Evolutionary conservation across 768 basidiomycete species (phyloP).

Genomic region (Mycena amicta): DNA sequence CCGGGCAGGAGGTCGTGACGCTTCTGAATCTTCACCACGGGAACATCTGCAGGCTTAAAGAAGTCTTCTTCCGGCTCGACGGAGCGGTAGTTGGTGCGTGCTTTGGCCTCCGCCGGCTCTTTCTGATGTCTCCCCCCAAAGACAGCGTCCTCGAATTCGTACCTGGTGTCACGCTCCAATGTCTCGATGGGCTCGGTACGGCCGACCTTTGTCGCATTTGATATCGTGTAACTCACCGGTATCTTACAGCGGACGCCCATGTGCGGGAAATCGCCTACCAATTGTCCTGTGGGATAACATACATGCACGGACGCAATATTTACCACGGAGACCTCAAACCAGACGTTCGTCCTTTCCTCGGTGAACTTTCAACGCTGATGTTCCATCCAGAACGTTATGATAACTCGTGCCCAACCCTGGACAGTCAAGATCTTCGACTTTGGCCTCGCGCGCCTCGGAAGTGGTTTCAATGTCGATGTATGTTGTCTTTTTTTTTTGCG

Average conservation of each 20-base stretch:
- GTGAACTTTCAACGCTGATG: not conserved
- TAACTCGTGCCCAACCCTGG: conserved; percentile 43
- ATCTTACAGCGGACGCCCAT: conserved; percentile 38
- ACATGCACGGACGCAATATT: conserved; percentile 39
- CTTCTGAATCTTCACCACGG: conserved; percentile 55
- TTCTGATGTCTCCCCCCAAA: not conserved
- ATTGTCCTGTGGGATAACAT: conserved; percentile 56
- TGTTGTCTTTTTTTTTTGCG: too few relatives aligned
- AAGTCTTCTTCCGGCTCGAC: conserved; percentile 54
- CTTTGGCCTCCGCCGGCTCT: conserved; percentile 25
- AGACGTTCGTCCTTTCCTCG: conserved; percentile 25
- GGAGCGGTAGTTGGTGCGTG: conserved; percentile 38
- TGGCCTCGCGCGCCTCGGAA: conserved; percentile 59
- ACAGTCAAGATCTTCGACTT: conserved; percentile 63
- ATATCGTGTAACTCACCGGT: too few relatives aligned
- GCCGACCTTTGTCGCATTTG: too few relatives aligned
- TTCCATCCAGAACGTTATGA: conserved; percentile 47
- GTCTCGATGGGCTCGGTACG: not conserved
- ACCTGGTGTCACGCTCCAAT: conserved; percentile 4
- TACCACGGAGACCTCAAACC: conserved; percentile 77
- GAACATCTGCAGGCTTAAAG: conserved; percentile 61
- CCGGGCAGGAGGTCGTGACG: conserved; percentile 60
- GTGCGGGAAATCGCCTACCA: conserved; percentile 54
- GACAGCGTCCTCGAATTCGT: conserved; percentile 1
- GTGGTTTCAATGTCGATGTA: conserved; percentile 26